Percentiles rank a stretch among this genome's conserved stretches.
phyloP scores from a whole-genome alignment of 225 moss, liverwort and hornwort genomes.

The Lunularia cruciata region DNA sequence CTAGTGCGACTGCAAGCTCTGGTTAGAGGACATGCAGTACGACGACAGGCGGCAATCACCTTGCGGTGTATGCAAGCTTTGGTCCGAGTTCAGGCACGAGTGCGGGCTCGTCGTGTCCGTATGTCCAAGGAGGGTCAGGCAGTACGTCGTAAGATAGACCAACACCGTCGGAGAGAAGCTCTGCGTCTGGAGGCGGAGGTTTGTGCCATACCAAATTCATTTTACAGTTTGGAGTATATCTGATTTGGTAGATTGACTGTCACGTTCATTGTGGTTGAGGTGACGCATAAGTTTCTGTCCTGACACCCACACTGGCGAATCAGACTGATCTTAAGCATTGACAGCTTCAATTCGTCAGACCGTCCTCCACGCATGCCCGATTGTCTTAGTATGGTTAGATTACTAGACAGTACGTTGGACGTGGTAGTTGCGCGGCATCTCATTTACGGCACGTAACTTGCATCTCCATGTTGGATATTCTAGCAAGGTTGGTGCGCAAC shows the following conservation, averaged over 20 bases:
- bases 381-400: too few relatives aligned
- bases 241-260: too few relatives aligned
- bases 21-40: conserved; percentile 72
- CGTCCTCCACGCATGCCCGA: too few relatives aligned
- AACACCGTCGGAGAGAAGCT: conserved; percentile 57
- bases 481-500: conserved; percentile 79
- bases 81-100: conserved; percentile 85
- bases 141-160: conserved; percentile 69
- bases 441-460: background rate
- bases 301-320: too few relatives aligned
- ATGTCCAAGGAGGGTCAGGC: conserved; percentile 72
- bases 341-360: too few relatives aligned
- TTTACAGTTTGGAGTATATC: too few relatives aligned
- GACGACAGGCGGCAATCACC: conserved; percentile 82
- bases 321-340: too few relatives aligned
- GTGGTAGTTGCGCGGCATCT: background rate
- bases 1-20: conserved; percentile 79
- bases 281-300: too few relatives aligned
- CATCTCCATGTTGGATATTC: background rate
- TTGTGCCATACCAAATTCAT: too few relatives aligned
- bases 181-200: conserved; percentile 74
- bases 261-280: too few relatives aligned
- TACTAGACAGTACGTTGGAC: too few relatives aligned
- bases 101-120: conserved; percentile 74
- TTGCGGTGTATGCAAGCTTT: conserved; percentile 87